Percentiles rank a stretch among this genome's conserved stretches.
phyloP scores from a whole-genome alignment of 2,329 filamentous ascomycete species.

The Ceratocystis huliohia region DNA sequence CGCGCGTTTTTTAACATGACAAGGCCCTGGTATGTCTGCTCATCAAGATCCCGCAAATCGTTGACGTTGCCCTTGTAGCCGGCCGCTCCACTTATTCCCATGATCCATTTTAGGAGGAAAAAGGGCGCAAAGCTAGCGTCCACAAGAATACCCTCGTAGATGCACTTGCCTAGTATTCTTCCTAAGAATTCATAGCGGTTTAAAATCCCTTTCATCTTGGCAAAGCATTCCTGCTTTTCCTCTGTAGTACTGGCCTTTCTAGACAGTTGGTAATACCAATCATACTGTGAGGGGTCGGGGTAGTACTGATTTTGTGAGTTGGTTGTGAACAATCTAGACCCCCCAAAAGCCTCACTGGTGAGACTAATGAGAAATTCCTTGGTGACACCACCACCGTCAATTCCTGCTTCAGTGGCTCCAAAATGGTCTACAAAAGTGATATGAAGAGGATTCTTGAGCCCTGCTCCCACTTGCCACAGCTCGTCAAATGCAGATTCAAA shows the following conservation, averaged over 20 bases:
- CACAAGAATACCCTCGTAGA: conserved; percentile 92
- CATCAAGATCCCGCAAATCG: conserved; percentile 83
- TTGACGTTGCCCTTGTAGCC: conserved; percentile 82
- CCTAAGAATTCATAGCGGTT: conserved; percentile 82
- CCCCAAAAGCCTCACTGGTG: conserved; percentile 68
- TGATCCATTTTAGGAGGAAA: conserved; percentile 85
- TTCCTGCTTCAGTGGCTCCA: conserved; percentile 74
- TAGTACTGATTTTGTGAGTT: conserved; percentile 69
- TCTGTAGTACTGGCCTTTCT: conserved; percentile 24
- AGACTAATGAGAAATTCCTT: conserved; percentile 92
- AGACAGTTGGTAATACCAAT: conserved; percentile 51
- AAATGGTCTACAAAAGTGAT: conserved; percentile 95
- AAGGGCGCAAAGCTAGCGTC: conserved; percentile 90
- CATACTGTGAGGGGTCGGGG: conserved; percentile 67
- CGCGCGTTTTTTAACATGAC: conserved; percentile 70
- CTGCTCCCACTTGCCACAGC: conserved; percentile 70
- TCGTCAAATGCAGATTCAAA: conserved; percentile 77
- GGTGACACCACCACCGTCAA: conserved; percentile 91
- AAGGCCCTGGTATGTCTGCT: conserved; percentile 79
- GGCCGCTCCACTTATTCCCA: conserved; percentile 44
- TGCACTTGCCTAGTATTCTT: conserved; percentile 84
- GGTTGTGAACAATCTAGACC: conserved; percentile 57
- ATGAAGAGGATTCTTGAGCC: conserved; percentile 86
- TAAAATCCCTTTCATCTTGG: conserved; percentile 38
- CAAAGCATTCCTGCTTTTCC: neutral